Percentiles rank a stretch among this genome's conserved stretches.
phyloP scores from a whole-genome alignment of 2,329 filamentous ascomycete species.

The Aciculosporium take region DNA sequence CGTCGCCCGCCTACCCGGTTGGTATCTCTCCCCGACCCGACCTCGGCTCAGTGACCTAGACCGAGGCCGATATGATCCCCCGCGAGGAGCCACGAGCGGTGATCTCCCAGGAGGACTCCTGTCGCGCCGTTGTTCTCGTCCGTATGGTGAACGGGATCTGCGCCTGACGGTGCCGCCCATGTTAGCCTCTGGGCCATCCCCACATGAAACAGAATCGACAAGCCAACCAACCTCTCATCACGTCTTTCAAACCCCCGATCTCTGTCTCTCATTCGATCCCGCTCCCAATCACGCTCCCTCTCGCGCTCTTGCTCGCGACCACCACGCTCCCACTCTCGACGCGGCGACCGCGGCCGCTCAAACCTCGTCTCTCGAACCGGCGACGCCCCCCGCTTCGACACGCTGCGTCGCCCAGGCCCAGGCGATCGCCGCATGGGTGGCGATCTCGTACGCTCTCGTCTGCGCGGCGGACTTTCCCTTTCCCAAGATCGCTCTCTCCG shows the following conservation, averaged over 20 bases:
- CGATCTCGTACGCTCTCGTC: conserved; percentile 23
- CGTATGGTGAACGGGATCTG: conserved; percentile 40
- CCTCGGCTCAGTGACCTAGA: conserved; percentile 31
- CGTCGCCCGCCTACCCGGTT: conserved; percentile 31
- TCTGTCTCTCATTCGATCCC: conserved; percentile 17
- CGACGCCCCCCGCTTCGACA: conserved; percentile 22
- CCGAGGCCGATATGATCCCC: conserved; percentile 36
- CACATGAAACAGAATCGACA: not conserved
- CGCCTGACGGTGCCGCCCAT: conserved; percentile 22
- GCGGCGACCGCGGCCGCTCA: conserved; percentile 24
- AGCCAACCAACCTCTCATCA: conserved; percentile 24
- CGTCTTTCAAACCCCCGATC: conserved; percentile 25
- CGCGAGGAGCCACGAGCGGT: conserved; percentile 17
- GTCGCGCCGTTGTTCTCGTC: conserved; percentile 30
- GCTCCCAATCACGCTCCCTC: conserved; percentile 17
- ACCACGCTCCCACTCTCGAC: conserved; percentile 22
- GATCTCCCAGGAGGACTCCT: conserved; percentile 18
- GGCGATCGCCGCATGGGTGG: conserved; percentile 22
- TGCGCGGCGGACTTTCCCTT: conserved; percentile 22
- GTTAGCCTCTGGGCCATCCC: conserved; percentile 9
- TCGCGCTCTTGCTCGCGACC: conserved; percentile 20
- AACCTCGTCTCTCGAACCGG: conserved; percentile 22
- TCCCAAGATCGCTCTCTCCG: conserved; percentile 28
- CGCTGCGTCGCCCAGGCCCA: conserved; percentile 22
- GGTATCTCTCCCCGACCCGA: conserved; percentile 31